Evolutionary conservation across 176 grass and related monocot genomes (phyloP).

Genomic region (Bonia amplexicaulis): DNA sequence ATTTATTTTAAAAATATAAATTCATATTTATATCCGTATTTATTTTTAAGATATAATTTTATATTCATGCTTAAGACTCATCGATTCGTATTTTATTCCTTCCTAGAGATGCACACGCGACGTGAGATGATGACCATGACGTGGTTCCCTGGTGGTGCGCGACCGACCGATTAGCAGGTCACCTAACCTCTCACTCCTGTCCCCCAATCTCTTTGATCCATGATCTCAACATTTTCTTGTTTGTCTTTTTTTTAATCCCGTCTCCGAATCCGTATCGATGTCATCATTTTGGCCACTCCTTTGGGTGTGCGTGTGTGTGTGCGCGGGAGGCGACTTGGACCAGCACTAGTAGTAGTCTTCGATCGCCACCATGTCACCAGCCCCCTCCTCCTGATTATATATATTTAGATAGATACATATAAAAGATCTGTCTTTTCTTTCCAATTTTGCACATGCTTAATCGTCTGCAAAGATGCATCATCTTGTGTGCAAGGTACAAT

Average conservation of each 20-base stretch:
- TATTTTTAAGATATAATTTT: too few species aligned
- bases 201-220: neutral
- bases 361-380: neutral
- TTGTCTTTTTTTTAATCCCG: neutral
- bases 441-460: neutral
- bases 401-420: neutral
- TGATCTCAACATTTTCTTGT: neutral
- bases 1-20: too few species aligned
- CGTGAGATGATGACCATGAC: neutral
- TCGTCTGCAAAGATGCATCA: neutral
- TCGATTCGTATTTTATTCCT: too few species aligned
- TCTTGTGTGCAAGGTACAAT: neutral
- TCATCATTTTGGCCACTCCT: neutral
- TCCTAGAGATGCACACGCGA: neutral
- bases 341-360: neutral
- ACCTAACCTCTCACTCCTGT: neutral
- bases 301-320: neutral
- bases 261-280: neutral
- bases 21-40: too few species aligned
- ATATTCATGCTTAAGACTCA: too few species aligned
- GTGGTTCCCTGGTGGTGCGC: neutral
- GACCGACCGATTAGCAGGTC: neutral
- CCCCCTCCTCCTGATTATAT: neutral
- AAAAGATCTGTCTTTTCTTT: neutral
- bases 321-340: constrained; percentile 20